These are phyloP conservation scores for Aspergillus avenaceus DNA, from an alignment of 495 filamentous ascomycete species.

Conservation along the genomic window DNA sequence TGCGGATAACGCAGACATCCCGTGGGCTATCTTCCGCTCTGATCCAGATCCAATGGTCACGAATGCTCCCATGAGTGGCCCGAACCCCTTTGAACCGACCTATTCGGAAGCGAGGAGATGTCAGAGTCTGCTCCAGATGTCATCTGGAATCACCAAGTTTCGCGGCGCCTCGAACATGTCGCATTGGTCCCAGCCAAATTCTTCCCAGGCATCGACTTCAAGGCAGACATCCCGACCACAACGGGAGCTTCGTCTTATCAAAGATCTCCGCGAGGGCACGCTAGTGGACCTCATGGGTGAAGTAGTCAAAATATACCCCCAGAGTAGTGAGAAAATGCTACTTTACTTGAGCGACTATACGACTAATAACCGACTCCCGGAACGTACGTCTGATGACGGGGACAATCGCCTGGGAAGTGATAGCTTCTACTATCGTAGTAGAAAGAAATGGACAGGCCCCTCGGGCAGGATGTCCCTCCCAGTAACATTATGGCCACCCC, in stretches of 20 bases:
- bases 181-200: not conserved
- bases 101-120: constrained; percentile 26
- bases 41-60: constrained; percentile 20
- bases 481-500: constrained; percentile 66
- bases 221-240: constrained; percentile 6
- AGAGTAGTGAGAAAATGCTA: constrained; percentile 44
- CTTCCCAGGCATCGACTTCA: constrained; percentile 12
- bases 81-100: constrained; percentile 23
- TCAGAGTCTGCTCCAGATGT: constrained; percentile 23
- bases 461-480: constrained; percentile 70
- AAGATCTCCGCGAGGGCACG: constrained; percentile 51
- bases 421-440: constrained; percentile 36
- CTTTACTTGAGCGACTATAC: constrained; percentile 90
- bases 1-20: constrained; percentile 22
- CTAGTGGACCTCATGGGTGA: constrained; percentile 75
- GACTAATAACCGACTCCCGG: constrained; percentile 54
- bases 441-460: constrained; percentile 68
- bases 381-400: constrained; percentile 45
- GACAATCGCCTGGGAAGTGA: constrained; percentile 45
- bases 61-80: constrained; percentile 26
- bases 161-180: constrained; percentile 5
- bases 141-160: constrained; percentile 9
- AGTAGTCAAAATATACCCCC: constrained; percentile 62
- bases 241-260: constrained; percentile 60
- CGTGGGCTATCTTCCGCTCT: constrained; percentile 37